Percentiles rank a stretch among this genome's conserved stretches.
Conservation (phyloP, 2,329 filamentous ascomycete genomes). For the Aspergillus tanneri region DNA sequence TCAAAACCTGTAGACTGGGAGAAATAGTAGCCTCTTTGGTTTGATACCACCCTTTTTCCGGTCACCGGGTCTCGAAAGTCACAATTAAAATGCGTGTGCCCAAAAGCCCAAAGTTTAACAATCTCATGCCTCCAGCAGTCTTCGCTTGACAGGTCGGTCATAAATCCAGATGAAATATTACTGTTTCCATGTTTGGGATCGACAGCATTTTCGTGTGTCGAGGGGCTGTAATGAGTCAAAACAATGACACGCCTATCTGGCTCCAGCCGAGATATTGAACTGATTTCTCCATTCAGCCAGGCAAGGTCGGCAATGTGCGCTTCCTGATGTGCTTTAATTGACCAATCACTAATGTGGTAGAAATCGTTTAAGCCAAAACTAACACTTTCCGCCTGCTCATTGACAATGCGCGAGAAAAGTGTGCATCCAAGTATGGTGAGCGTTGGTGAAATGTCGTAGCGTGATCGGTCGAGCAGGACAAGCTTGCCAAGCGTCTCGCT, state of each 20-base stretch:
- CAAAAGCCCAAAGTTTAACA: conserved; percentile 46
- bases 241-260: conserved; percentile 28
- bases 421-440: conserved; percentile 46
- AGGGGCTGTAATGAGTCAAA: conserved; percentile 34
- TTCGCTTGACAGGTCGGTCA: conserved; percentile 39
- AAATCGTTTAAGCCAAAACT: conserved; percentile 50
- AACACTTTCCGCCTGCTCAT: conserved; percentile 35
- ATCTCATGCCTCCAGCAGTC: conserved; percentile 34
- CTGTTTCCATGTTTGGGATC: conserved; percentile 27
- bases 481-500: conserved; percentile 24
- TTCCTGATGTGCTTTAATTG: conserved; percentile 23
- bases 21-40: conserved; percentile 41
- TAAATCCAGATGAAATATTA: conserved; percentile 35
- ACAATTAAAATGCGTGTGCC: conserved; percentile 48
- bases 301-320: conserved; percentile 27
- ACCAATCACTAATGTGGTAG: conserved; percentile 36
- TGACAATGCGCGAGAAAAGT: conserved; percentile 50
- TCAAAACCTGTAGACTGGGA: conserved; percentile 36
- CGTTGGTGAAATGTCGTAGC: conserved; percentile 33
- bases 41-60: conserved; percentile 32
- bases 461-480: conserved; percentile 37
- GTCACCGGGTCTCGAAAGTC: conserved; percentile 28
- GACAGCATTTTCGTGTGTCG: conserved; percentile 13
- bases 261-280: conserved; percentile 20
- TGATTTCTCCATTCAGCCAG: conserved; percentile 34